phyloP scores from a whole-genome alignment of 2,329 filamentous ascomycete genomes.

The Penicillium thymicola region DNA sequence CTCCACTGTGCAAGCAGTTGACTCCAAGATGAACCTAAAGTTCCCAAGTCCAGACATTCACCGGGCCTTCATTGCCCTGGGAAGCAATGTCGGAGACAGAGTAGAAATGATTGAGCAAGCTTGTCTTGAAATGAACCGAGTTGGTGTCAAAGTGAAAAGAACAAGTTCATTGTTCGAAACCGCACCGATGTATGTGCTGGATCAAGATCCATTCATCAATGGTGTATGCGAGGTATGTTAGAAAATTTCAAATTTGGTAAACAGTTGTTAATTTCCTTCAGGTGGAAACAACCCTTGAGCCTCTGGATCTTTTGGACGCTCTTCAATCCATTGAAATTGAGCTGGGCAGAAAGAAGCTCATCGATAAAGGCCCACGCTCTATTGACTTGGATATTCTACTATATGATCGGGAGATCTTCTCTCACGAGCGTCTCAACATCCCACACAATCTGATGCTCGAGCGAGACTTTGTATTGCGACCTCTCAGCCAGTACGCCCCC shows the following conservation, averaged over 20 bases:
- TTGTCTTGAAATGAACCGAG: slow-evolving; percentile 70
- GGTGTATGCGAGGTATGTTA: slow-evolving; percentile 79
- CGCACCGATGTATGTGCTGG: slow-evolving; percentile 90
- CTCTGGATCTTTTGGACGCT: slow-evolving; percentile 71
- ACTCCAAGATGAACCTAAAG: slow-evolving; percentile 12
- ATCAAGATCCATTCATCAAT: slow-evolving; percentile 87
- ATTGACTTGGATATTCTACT: slow-evolving; percentile 93
- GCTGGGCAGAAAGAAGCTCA: slow-evolving; percentile 75
- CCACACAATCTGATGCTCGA: slow-evolving; percentile 85
- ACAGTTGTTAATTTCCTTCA: slow-evolving; percentile 34
- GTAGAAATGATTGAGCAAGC: slow-evolving; percentile 81
- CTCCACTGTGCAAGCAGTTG: slow-evolving; percentile 14
- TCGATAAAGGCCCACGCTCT: slow-evolving; percentile 91
- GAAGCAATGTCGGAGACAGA: slow-evolving; percentile 88
- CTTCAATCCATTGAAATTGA: slow-evolving; percentile 79
- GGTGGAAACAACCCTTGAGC: slow-evolving; percentile 76
- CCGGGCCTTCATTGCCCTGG: slow-evolving; percentile 77
- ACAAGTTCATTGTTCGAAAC: slow-evolving; percentile 95
- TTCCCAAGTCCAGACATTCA: slow-evolving; percentile 20
- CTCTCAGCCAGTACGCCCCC: slow-evolving; percentile 57
- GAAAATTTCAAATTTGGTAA: neutral
- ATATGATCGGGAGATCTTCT: slow-evolving; percentile 65
- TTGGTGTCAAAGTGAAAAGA: slow-evolving; percentile 68
- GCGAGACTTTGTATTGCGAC: slow-evolving; percentile 87
- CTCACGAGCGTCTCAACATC: slow-evolving; percentile 71